These are phyloP conservation scores for Hericium coralloides DNA, from an alignment of 768 basidiomycete species.

Conservation along the genomic window DNA sequence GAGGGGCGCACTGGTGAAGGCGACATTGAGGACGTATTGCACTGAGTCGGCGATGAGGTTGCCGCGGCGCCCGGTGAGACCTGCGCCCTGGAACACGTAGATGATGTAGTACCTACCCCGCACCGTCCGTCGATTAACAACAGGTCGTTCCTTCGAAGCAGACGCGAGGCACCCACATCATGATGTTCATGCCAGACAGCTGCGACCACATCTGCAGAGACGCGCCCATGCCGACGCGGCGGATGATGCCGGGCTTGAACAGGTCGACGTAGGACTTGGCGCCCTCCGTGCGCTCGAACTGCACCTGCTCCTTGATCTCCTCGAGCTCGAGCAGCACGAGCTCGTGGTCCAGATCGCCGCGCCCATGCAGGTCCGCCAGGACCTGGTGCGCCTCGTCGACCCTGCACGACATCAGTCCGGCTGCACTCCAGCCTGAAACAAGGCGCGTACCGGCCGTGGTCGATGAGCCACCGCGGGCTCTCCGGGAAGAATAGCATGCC, in stretches of 20 bases:
- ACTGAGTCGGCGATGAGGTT: slow-evolving; percentile 75
- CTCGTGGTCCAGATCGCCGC: slow-evolving; percentile 45
- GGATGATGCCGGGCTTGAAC: slow-evolving; percentile 53
- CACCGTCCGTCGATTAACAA: slow-evolving; percentile 21
- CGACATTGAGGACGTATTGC: slow-evolving; percentile 38
- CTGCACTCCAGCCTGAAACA: no score
- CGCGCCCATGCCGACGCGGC: slow-evolving; percentile 62
- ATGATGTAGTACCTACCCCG: slow-evolving; percentile 52
- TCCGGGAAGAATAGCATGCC: slow-evolving; percentile 74
- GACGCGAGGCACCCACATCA: slow-evolving; percentile 63
- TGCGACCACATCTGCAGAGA: slow-evolving; percentile 77
- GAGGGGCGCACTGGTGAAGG: slow-evolving; percentile 17
- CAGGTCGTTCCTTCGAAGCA: neutral
- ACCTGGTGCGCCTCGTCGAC: slow-evolving; percentile 60
- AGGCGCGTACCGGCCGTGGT: no score
- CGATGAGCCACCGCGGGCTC: slow-evolving; percentile 72
- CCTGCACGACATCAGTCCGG: no score
- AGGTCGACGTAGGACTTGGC: slow-evolving; percentile 65
- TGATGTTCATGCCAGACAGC: slow-evolving; percentile 72
- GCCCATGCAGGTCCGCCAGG: slow-evolving; percentile 66
- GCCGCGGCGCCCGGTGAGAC: slow-evolving; percentile 63
- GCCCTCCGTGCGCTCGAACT: slow-evolving; percentile 61
- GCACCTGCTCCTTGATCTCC: slow-evolving; percentile 49
- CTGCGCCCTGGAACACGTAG: slow-evolving; percentile 71
- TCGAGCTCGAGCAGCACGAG: slow-evolving; percentile 63